Conservation (phyloP, 768 basidiomycete genomes). For the Suillus paluster region DNA sequence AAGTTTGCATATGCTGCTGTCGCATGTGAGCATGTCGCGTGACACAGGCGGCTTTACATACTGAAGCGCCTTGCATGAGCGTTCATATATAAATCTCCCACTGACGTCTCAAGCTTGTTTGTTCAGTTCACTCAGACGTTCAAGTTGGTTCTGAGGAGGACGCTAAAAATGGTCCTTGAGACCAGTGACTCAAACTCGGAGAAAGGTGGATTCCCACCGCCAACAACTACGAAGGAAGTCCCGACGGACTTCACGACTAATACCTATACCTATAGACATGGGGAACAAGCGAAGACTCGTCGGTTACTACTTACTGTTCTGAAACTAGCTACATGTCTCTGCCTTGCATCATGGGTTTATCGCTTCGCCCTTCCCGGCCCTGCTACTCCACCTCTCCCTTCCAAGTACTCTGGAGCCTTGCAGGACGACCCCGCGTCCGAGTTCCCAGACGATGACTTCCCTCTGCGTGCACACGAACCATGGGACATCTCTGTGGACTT, state of each 20-base stretch:
- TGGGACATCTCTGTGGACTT: slow-evolving; percentile 84
- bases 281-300: slow-evolving; percentile 1
- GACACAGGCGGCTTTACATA: background rate
- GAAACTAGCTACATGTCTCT: slow-evolving; percentile 26
- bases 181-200: background rate
- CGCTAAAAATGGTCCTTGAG: background rate
- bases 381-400: background rate
- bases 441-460: slow-evolving; percentile 63
- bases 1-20: background rate
- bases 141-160: background rate
- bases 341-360: slow-evolving; percentile 22
- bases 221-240: background rate
- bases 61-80: background rate
- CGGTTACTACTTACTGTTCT: slow-evolving; percentile 14
- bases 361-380: slow-evolving; percentile 9
- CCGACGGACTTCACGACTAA: background rate
- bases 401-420: slow-evolving; percentile 11
- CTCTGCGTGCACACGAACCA: slow-evolving; percentile 52
- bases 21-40: background rate
- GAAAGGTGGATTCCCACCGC: background rate
- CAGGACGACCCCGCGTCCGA: slow-evolving; percentile 42
- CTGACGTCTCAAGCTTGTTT: background rate
- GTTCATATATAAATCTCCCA: background rate
- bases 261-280: background rate
- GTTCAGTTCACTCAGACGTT: background rate